Evolutionary conservation across 768 basidiomycete species (phyloP).

Genomic region (Boletus sp.): DNA sequence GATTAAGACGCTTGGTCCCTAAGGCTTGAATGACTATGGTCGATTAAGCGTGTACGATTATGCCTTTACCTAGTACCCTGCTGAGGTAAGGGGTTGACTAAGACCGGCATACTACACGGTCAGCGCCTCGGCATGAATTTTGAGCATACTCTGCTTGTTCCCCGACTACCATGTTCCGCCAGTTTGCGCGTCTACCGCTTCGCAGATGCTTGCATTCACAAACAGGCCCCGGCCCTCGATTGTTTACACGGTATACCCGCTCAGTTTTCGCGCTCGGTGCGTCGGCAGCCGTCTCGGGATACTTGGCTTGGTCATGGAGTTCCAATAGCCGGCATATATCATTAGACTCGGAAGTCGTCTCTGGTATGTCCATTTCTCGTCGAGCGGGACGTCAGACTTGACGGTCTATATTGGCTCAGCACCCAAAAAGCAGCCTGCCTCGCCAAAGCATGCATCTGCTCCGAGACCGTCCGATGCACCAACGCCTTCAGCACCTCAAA

Average conservation of each 20-base stretch:
- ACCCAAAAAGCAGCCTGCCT: slow-evolving; percentile 13
- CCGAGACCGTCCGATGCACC: slow-evolving; percentile 19
- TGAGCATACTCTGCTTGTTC: slow-evolving; percentile 1
- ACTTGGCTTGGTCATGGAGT: slow-evolving; percentile 48
- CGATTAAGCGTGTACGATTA: too few species aligned
- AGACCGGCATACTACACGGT: slow-evolving; percentile 6
- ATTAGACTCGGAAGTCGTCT: slow-evolving; percentile 42
- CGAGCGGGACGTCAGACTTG: background rate
- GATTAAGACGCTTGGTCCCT: too few species aligned
- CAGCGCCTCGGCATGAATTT: slow-evolving; percentile 23
- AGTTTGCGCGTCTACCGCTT: slow-evolving; percentile 51
- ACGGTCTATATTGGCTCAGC: slow-evolving; percentile 8
- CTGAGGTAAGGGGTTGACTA: slow-evolving; percentile 28
- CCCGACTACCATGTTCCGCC: slow-evolving; percentile 48
- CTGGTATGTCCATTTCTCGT: slow-evolving; percentile 21
- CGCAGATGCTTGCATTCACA: slow-evolving; percentile 53
- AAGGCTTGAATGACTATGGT: too few species aligned
- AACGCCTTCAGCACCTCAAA: slow-evolving; percentile 12
- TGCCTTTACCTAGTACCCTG: background rate
- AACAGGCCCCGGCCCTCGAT: slow-evolving; percentile 19
- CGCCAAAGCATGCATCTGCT: slow-evolving; percentile 1
- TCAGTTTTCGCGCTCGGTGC: slow-evolving; percentile 40
- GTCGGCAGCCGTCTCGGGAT: slow-evolving; percentile 45
- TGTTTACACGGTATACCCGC: slow-evolving; percentile 27
- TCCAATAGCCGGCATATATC: slow-evolving; percentile 43